phyloP scores from a whole-genome alignment of 208 protist species.

The Wallacemonas sp. region DNA sequence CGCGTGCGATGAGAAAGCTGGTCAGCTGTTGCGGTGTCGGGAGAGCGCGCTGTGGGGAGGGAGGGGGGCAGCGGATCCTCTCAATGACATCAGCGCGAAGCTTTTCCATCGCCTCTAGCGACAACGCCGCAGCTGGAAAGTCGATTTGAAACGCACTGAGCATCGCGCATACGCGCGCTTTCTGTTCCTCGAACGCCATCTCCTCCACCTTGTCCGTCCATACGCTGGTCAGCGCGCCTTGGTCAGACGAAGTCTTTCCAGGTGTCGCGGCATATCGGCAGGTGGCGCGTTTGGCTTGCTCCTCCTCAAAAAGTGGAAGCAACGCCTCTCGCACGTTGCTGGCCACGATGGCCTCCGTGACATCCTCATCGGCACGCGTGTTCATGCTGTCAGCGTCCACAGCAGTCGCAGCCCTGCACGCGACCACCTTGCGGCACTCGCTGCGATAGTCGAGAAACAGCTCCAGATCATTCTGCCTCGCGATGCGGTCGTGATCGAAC shows the following conservation, averaged over 20 bases:
- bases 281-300: background rate
- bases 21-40: slow-evolving; percentile 11
- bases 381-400: background rate
- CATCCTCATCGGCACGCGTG: background rate
- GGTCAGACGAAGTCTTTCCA: background rate
- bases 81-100: slow-evolving; percentile 48
- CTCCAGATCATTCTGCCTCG: slow-evolving; percentile 54
- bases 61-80: slow-evolving; percentile 17
- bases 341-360: background rate
- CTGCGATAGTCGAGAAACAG: slow-evolving; percentile 45
- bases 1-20: background rate
- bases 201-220: slow-evolving; percentile 57
- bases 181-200: slow-evolving; percentile 50
- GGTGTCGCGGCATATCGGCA: background rate
- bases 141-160: slow-evolving; percentile 41
- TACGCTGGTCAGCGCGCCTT: slow-evolving; percentile 27
- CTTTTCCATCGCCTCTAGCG: slow-evolving; percentile 38
- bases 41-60: background rate
- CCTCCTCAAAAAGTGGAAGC: slow-evolving; percentile 21
- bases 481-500: slow-evolving; percentile 65
- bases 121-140: slow-evolving; percentile 57
- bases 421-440: slow-evolving; percentile 51
- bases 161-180: slow-evolving; percentile 21
- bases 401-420: background rate
- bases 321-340: slow-evolving; percentile 13